These are phyloP conservation scores for Yamadazyma mexicana DNA, from an alignment of 1,139 yeast species.

Conservation along the genomic window DNA sequence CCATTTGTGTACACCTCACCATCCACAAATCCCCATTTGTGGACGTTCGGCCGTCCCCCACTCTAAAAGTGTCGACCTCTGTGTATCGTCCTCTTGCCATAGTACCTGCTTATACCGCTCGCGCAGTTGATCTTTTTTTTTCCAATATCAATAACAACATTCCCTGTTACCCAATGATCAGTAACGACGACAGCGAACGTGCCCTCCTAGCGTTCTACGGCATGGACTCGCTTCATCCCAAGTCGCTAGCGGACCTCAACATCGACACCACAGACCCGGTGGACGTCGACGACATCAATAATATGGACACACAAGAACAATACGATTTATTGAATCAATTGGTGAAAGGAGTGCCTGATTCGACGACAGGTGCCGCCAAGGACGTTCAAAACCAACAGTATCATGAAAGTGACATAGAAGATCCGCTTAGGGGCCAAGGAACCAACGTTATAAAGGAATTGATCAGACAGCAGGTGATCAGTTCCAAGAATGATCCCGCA, in stretches of 20 bases:
- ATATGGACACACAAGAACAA: conserved; percentile 29
- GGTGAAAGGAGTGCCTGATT: conserved; percentile 14
- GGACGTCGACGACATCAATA: conserved; percentile 26
- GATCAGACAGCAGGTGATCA: conserved; percentile 34
- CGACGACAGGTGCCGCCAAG: neutral
- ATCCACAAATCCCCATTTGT: too few relatives aligned
- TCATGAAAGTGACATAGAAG: conserved; percentile 32
- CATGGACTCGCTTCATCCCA: conserved; percentile 26
- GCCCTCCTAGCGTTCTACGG: conserved; percentile 25
- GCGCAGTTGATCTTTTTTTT: neutral
- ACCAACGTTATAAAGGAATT: conserved; percentile 46
- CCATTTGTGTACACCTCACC: too few relatives aligned
- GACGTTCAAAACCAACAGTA: conserved; percentile 11
- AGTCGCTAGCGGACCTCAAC: conserved; percentile 21
- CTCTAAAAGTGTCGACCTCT: too few relatives aligned
- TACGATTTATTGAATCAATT: conserved; percentile 28
- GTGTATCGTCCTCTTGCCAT: too few relatives aligned
- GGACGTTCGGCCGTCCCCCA: too few relatives aligned
- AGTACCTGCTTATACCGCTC: neutral
- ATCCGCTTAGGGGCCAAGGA: conserved; percentile 57
- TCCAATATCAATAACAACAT: neutral
- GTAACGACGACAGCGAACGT: conserved; percentile 24
- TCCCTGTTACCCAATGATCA: conserved; percentile 22
- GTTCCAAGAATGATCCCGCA: conserved; percentile 41
- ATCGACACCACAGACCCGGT: conserved; percentile 17